Evolutionary conservation across 1,284 basidiomycete genomes (phyloP).

Genomic region (Ganoderma multipileum): DNA sequence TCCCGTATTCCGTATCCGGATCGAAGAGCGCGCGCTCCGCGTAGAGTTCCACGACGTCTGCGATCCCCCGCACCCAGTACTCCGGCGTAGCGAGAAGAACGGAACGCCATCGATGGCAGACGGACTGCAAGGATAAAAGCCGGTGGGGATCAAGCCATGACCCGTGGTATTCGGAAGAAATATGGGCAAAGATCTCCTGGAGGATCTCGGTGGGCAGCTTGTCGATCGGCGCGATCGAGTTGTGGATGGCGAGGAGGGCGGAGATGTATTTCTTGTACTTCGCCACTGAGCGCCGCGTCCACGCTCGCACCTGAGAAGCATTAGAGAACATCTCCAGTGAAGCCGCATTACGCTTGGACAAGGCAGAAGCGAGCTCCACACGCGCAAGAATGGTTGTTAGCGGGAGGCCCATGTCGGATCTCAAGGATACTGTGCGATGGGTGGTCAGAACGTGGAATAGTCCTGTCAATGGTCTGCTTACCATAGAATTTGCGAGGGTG

Average conservation of each 20-base stretch:
- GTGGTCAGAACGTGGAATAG: not conserved
- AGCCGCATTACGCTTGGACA: not conserved
- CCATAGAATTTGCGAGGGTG: not conserved
- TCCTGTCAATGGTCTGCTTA: not conserved
- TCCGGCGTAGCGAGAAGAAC: not conserved
- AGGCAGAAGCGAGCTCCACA: not conserved
- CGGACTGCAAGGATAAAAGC: too few species aligned
- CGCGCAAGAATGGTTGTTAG: not conserved
- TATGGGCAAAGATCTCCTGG: not conserved
- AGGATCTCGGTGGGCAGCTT: slow-evolving; percentile 12
- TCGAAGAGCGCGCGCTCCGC: not conserved
- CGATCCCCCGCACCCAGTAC: not conserved
- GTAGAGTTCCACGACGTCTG: not conserved
- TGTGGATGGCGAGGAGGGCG: not conserved
- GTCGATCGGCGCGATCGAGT: too few species aligned
- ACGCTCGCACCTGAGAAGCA: not conserved
- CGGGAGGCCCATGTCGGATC: not conserved
- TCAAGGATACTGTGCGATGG: not conserved
- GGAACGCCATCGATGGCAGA: not conserved
- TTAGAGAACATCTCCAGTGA: too few species aligned
- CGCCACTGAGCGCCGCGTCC: not conserved
- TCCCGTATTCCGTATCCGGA: not conserved
- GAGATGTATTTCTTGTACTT: not conserved
- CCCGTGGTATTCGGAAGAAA: not conserved
- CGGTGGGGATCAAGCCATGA: too few species aligned